A percentile compares a stretch with the other conserved stretches of the same genome.
These are phyloP conservation scores for Arthrobotrys pseudoclavata DNA, from an alignment of 2,329 filamentous ascomycete species.

Conservation along the genomic window DNA sequence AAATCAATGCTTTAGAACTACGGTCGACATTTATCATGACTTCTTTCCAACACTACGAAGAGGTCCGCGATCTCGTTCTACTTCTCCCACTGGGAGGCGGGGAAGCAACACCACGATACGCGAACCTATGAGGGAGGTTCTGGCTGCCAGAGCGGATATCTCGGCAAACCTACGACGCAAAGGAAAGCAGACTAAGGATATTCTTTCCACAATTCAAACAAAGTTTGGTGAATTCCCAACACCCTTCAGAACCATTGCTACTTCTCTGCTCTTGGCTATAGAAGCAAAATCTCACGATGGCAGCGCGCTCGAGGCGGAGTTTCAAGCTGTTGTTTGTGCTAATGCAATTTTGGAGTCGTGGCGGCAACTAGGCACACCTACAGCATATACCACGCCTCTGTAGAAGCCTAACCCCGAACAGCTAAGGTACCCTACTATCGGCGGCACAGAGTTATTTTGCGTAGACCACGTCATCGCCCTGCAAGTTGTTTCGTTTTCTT, in stretches of 20 bases:
- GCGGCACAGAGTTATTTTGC: background rate
- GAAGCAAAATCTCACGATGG: conserved; percentile 20
- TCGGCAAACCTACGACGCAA: background rate
- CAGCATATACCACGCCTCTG: background rate
- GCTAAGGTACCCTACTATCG: conserved; percentile 1
- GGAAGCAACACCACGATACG: background rate
- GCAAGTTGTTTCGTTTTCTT: conserved; percentile 26
- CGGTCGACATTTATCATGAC: conserved; percentile 12
- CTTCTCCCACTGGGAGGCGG: background rate
- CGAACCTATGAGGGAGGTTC: background rate
- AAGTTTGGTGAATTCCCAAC: conserved; percentile 5
- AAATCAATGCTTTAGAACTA: conserved; percentile 13
- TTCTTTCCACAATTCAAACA: background rate
- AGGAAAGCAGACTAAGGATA: background rate
- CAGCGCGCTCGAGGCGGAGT: conserved; percentile 10
- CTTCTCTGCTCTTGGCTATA: conserved; percentile 8
- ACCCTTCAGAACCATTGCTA: conserved; percentile 19
- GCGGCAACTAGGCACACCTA: conserved; percentile 11
- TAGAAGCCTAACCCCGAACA: conserved; percentile 1
- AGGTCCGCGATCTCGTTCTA: background rate
- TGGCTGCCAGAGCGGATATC: conserved; percentile 20
- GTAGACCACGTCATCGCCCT: conserved; percentile 21
- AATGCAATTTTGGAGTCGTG: conserved; percentile 33
- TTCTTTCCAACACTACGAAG: conserved; percentile 14
- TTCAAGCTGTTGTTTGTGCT: conserved; percentile 19